These are phyloP conservation scores for Hemileia vastatrix DNA, from an alignment of 1,284 basidiomycete species.

Conservation along the genomic window DNA sequence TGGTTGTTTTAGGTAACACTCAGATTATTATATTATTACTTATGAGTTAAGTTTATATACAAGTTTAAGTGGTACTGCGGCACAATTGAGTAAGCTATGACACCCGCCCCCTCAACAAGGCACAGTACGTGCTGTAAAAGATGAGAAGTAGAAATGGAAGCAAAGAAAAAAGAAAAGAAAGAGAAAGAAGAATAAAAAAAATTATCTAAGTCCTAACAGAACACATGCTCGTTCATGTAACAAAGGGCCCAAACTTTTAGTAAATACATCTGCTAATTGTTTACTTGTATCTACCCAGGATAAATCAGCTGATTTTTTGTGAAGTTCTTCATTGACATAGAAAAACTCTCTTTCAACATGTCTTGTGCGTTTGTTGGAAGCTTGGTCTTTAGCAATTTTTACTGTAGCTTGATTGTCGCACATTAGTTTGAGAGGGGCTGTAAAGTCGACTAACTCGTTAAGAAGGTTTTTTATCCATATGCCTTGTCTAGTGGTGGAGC, in stretches of 20 bases:
- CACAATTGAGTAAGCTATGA: too few species aligned
- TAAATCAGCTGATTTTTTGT: background rate
- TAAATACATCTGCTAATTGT: background rate
- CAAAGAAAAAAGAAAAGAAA: too few species aligned
- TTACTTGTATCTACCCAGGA: background rate
- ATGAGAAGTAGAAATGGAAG: too few species aligned
- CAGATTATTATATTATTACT: too few species aligned
- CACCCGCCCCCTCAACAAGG: too few species aligned
- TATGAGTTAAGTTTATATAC: too few species aligned
- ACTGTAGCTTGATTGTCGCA: conserved; percentile 7
- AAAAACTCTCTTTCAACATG: background rate
- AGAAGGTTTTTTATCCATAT: conserved; percentile 1
- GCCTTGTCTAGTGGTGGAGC: background rate
- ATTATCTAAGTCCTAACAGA: too few species aligned
- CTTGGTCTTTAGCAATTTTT: background rate
- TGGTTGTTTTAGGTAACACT: too few species aligned
- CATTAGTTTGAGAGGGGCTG: background rate
- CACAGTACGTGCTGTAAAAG: too few species aligned
- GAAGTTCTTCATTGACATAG: background rate
- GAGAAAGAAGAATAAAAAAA: too few species aligned
- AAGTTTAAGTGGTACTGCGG: too few species aligned
- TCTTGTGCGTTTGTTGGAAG: background rate
- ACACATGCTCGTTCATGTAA: too few species aligned
- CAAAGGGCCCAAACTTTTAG: conserved; percentile 2
- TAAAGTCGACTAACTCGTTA: background rate